Conservation (phyloP, 208 protist species). For the Leishmania aethiopica region DNA sequence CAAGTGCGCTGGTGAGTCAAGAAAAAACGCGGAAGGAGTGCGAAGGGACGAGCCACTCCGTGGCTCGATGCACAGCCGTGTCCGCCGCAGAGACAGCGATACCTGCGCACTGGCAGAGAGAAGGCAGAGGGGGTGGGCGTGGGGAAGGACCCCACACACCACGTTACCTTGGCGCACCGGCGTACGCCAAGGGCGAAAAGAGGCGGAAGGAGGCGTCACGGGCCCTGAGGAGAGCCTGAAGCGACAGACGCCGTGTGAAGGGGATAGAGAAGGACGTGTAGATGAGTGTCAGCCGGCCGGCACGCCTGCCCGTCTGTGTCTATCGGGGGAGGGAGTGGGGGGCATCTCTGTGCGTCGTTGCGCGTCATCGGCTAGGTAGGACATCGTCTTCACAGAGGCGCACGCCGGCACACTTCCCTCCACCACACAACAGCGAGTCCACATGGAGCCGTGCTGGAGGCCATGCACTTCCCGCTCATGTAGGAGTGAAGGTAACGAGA, state of each 20-base stretch:
- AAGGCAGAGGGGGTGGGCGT: too few species aligned
- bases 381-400: not conserved
- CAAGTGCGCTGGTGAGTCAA: not conserved
- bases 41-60: too few species aligned
- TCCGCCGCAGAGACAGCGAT: too few species aligned
- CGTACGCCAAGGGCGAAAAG: too few species aligned
- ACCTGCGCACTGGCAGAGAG: too few species aligned
- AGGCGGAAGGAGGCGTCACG: not conserved
- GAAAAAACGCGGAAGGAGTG: too few species aligned
- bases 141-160: too few species aligned
- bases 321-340: not conserved
- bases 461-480: not conserved
- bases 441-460: not conserved
- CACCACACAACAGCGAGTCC: not conserved
- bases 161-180: too few species aligned
- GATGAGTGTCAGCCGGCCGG: not conserved
- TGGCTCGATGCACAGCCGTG: too few species aligned
- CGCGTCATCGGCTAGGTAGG: not conserved
- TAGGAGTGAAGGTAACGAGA: not conserved
- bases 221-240: not conserved
- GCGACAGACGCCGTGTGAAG: not conserved
- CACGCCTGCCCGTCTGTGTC: too few species aligned
- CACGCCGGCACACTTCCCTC: not conserved
- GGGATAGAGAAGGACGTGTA: not conserved
- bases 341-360: not conserved